Evolutionary conservation across 176 grass and related monocot species (phyloP).

Genomic region (Echinochloa phyllopogon): DNA sequence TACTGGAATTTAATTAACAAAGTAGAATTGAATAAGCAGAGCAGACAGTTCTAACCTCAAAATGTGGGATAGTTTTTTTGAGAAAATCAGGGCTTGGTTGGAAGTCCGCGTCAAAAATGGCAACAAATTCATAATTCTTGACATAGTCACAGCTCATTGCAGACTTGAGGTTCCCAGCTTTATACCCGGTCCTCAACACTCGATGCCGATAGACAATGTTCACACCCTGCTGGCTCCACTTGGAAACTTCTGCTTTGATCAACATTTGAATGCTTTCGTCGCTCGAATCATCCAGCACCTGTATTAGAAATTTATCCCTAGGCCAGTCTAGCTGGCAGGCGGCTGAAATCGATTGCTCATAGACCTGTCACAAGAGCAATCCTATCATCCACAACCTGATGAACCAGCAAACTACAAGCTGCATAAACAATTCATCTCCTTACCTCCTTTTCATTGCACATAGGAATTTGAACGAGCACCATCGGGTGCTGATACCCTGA

Average conservation of each 20-base stretch:
- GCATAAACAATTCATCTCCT: constrained; percentile 19
- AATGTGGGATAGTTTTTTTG: constrained; percentile 84
- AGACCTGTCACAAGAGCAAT: constrained; percentile 52
- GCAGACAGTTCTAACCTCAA: constrained; percentile 47
- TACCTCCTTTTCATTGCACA: constrained; percentile 91
- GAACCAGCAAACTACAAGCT: constrained; percentile 13
- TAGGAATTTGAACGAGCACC: constrained; percentile 88
- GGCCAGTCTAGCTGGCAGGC: constrained; percentile 78
- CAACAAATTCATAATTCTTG: constrained; percentile 76
- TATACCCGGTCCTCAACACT: constrained; percentile 70
- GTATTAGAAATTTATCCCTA: constrained; percentile 67
- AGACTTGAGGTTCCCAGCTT: constrained; percentile 85
- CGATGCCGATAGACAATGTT: constrained; percentile 80
- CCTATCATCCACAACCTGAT: neutral
- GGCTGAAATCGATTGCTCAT: constrained; percentile 77
- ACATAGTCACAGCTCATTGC: constrained; percentile 90
- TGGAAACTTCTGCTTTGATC: constrained; percentile 71
- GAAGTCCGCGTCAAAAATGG: constrained; percentile 88
- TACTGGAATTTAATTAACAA: neutral
- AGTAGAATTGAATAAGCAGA: too few species aligned
- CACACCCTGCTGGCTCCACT: constrained; percentile 68
- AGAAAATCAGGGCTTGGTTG: constrained; percentile 78
- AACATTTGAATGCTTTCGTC: constrained; percentile 61
- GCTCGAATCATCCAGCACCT: constrained; percentile 83
- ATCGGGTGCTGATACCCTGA: constrained; percentile 64